Evolutionary conservation across 495 filamentous ascomycete species (phyloP).

Genomic region (Aspergillus bertholletiae): DNA sequence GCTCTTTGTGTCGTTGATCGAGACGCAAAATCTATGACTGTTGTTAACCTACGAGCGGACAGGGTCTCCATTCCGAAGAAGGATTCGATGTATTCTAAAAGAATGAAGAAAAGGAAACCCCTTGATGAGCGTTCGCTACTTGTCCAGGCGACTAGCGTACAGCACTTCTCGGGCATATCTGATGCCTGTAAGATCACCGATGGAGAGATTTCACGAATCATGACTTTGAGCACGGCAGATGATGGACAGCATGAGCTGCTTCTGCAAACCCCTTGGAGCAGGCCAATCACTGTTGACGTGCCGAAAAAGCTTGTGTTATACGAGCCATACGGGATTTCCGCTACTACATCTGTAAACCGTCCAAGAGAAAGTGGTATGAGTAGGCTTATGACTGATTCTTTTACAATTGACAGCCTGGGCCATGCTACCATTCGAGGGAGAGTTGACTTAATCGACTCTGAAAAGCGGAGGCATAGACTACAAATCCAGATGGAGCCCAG

Average conservation of each 20-base stretch:
- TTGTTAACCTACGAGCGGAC: conserved; percentile 56
- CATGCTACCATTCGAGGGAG: conserved; percentile 48
- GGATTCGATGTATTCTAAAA: conserved; percentile 26
- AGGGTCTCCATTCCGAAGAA: conserved; percentile 29
- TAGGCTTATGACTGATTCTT: conserved; percentile 48
- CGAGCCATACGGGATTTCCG: conserved; percentile 38
- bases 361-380: conserved; percentile 51
- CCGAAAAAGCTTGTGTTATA: conserved; percentile 46
- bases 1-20: conserved; percentile 67
- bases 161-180: conserved; percentile 52
- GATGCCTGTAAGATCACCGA: conserved; percentile 76
- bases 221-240: conserved; percentile 65
- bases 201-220: conserved; percentile 60
- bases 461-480: conserved; percentile 59
- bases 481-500: conserved; percentile 63
- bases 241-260: conserved; percentile 61
- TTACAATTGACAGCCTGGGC: conserved; percentile 39
- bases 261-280: conserved; percentile 73
- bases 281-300: conserved; percentile 52
- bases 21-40: conserved; percentile 61
- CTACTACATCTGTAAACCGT: conserved; percentile 25
- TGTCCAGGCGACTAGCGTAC: conserved; percentile 39
- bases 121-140: conserved; percentile 30
- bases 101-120: conserved; percentile 18
- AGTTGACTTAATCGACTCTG: conserved; percentile 61